Base-by-base conservation (phyloP, 225 moss, liverwort and hornwort genomes). In the Polytrichum formosum region DNA sequence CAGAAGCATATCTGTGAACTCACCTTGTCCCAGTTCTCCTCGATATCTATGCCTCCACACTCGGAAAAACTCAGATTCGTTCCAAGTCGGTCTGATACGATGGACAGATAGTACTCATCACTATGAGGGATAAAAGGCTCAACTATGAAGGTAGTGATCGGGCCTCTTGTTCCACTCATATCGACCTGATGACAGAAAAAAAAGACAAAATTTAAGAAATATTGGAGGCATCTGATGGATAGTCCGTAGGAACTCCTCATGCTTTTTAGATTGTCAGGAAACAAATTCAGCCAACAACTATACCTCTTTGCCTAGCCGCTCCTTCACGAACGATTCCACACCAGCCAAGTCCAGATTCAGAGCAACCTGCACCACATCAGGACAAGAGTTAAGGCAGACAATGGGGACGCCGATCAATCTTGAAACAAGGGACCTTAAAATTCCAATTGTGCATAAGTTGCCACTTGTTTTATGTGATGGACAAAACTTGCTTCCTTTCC, bases 21-120 rank as follows among this genome's bases (percentile, higher is more conserved):
- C 71, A 97, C 96, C 86, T 93, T 97, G 73, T 97, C 96, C 96
- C 96, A 97, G 25, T 97, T 97, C 74, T 97, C 96, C 79, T 97
- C 96, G 61, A 97, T 97, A 10, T 97, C 96, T 61, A 97, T 91
- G 66, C 96, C 96, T 64, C 96, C 96, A 55, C 96, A 93, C 73
- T 97, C 96, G 21, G 96, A 97, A 76, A 97, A 97, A 82, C 96
- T 97, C 63, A 97, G 70, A 66, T 55, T 83, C 7, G 86, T 81
- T 64, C 96, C 96, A 33, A 93, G 89, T 17, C 96, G 90, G 56
- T 97, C 90, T 46, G 96, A 93, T 30, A 92, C 91, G 70, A 97
- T 91, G 5, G 96, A 97, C 18, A 97, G 85, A 56, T 97, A 97
- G 82, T 86, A 97, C 82, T 97, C 96, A 37, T 97, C 90, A 5